Evolutionary conservation across 2,329 filamentous ascomycete genomes (phyloP).

Genomic region (Ophiostoma ips): DNA sequence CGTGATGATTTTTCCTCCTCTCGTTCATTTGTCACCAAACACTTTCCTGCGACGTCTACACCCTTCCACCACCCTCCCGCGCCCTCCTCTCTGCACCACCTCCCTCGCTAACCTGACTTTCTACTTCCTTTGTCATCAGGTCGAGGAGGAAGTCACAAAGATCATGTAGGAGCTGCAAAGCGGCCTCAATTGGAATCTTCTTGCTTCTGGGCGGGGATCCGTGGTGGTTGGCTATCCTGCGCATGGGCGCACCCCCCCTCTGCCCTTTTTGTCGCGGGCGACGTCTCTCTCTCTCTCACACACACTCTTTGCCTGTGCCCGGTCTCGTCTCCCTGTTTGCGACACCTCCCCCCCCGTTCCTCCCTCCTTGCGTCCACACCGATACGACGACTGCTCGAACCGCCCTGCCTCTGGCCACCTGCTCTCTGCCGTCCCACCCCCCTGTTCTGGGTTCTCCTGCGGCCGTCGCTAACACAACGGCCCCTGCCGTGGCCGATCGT

Average conservation of each 20-base stretch:
- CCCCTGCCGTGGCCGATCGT: not conserved
- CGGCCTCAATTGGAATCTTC: not conserved
- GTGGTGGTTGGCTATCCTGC: not conserved
- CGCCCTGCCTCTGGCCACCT: too few species aligned
- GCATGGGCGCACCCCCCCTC: too few species aligned
- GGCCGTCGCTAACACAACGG: slow-evolving; percentile 9
- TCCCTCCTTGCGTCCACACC: not conserved
- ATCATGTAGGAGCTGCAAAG: slow-evolving; percentile 52
- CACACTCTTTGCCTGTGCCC: too few species aligned
- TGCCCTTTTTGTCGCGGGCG: not conserved
- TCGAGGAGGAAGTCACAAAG: slow-evolving; percentile 80
- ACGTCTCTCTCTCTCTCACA: not conserved
- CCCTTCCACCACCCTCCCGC: not conserved
- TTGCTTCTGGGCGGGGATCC: not conserved
- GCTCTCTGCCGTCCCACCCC: not conserved
- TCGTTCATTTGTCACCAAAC: too few species aligned
- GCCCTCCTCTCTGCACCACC: not conserved
- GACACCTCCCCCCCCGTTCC: not conserved
- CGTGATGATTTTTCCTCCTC: not conserved
- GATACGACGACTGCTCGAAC: not conserved
- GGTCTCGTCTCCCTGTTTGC: too few species aligned
- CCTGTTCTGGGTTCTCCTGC: not conserved
- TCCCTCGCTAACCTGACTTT: slow-evolving; percentile 31
- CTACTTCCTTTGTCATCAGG: slow-evolving; percentile 40
- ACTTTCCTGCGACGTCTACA: too few species aligned